Conservation (phyloP, 306 rosid genomes). For the Geum urbanum region DNA sequence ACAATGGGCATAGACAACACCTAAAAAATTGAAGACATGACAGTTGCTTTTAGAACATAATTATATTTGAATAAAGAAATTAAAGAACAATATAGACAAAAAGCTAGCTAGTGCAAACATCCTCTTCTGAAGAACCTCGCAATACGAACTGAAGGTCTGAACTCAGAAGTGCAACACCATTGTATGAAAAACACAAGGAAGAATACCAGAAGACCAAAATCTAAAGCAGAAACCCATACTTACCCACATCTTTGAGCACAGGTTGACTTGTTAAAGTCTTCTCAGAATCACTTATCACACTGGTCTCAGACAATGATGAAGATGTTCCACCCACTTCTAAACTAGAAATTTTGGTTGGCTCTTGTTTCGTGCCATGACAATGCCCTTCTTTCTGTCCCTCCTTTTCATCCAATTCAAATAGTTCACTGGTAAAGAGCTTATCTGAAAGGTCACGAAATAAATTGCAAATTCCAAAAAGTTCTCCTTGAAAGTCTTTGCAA, state of each 20-base stretch:
- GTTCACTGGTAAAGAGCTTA: conserved; percentile 78
- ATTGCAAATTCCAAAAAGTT: conserved; percentile 90
- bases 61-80: neutral
- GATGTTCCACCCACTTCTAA: conserved; percentile 23
- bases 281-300: conserved; percentile 25
- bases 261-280: conserved; percentile 38
- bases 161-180: neutral
- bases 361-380: conserved; percentile 20
- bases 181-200: conserved; percentile 13
- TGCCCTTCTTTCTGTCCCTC: conserved; percentile 25
- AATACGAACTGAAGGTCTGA: neutral
- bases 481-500: conserved; percentile 90
- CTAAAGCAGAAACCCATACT: conserved; percentile 10
- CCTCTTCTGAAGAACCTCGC: neutral
- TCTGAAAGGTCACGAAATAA: conserved; percentile 84
- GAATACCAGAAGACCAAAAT: neutral
- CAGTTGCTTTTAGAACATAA: neutral
- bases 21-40: conserved; percentile 26
- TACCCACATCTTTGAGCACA: conserved; percentile 67
- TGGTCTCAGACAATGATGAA: conserved; percentile 36
- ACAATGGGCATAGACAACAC: conserved; percentile 76
- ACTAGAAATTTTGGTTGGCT: conserved; percentile 12
- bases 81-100: neutral
- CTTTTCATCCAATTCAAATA: conserved; percentile 56
- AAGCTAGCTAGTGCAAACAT: neutral